A percentile compares a stretch with the other conserved stretches of the same genome.
phyloP scores from a whole-genome alignment of 2,329 filamentous ascomycete genomes.

The Fusarium sambucinum region DNA sequence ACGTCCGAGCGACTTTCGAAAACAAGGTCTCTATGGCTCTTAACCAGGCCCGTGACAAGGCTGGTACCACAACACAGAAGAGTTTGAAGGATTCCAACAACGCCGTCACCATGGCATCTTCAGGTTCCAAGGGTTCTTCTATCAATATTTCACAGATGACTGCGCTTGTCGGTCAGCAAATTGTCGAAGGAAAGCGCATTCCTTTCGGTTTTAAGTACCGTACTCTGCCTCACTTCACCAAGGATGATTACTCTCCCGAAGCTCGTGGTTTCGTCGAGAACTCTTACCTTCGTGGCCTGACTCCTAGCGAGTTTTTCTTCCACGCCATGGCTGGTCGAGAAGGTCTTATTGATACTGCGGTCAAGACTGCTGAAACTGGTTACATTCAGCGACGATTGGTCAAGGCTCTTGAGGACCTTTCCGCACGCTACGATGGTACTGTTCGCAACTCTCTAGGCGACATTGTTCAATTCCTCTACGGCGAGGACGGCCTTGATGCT shows the following conservation, averaged over 20 bases:
- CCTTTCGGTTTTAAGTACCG: conserved; percentile 99
- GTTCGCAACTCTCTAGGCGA: conserved; percentile 97
- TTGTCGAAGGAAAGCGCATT: conserved; percentile 98
- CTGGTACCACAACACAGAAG: conserved; percentile 91
- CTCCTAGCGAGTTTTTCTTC: conserved; percentile 98
- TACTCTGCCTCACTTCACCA: conserved; percentile 96
- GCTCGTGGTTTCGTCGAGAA: conserved; percentile 98
- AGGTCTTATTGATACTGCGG: conserved; percentile 98
- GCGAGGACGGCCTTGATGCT: conserved; percentile 95
- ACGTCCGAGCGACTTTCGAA: conserved; percentile 97
- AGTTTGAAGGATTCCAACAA: conserved; percentile 97
- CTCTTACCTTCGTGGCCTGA: conserved; percentile 95
- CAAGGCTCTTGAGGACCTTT: conserved; percentile 97
- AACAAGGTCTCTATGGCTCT: conserved; percentile 94
- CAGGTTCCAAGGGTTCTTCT: conserved; percentile 97
- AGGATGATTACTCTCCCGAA: conserved; percentile 98
- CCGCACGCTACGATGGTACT: conserved; percentile 97
- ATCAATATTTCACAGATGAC: conserved; percentile 99
- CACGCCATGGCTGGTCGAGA: conserved; percentile 99
- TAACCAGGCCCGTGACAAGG: conserved; percentile 95
- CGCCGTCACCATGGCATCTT: conserved; percentile 94
- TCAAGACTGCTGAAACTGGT: conserved; percentile 98
- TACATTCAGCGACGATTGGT: conserved; percentile 99
- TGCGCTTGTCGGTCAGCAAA: conserved; percentile 96
- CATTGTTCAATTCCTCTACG: conserved; percentile 96